Evolutionary conservation across 2,329 filamentous ascomycete genomes (phyloP), one percentile per base, ranked within the genome.

Genomic region (Aureobasidium sp.): DNA sequence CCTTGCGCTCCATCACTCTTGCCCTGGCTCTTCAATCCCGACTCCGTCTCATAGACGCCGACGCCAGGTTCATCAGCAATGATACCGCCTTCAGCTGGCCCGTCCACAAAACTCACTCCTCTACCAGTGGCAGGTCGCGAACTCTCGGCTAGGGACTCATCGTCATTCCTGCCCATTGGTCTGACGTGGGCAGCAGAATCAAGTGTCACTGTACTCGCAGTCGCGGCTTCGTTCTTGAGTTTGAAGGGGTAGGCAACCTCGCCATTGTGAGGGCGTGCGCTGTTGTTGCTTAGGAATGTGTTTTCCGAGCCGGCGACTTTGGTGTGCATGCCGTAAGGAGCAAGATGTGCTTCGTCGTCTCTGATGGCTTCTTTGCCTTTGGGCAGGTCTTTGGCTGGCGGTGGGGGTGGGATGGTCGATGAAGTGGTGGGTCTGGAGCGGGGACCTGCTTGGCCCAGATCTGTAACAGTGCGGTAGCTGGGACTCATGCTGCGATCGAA

Each of bases 171-270:
- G n/a, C 58, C 52, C 60, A 55, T 62, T 12, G 63, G 55, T 14
- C 62, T 57, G 5, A 65, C 61, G 15, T 60, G 67, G 9, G 60
- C 62, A 14, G 70, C 63, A 64, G 76, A 78, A 31, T 74, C 72
- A 22, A 91, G 73, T 0, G 88, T 90, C 58, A 87, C 75, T 81
- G 88, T 90, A 74, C 87, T 90, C 0, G 86, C 86, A 20, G 84
- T 88, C 4, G 84, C 82, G 1, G 82, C 45, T 65, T 67, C 3
- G 66, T 70, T 70, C 82, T 82, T 81, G 15, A 92, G 72, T 62
- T 83, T 88, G 69, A 92, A 92, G 0, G 89, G 89, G 67, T 90
- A 82, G 0, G 89, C 87, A 29, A 91, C 83, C 0, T 87, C 86
- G 22, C 84, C 84, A 6, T 88, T 78, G 49, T 85, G 85, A 0